Base-by-base conservation (phyloP, 2,329 filamentous ascomycete species). In the Colletotrichum shisoi region DNA sequence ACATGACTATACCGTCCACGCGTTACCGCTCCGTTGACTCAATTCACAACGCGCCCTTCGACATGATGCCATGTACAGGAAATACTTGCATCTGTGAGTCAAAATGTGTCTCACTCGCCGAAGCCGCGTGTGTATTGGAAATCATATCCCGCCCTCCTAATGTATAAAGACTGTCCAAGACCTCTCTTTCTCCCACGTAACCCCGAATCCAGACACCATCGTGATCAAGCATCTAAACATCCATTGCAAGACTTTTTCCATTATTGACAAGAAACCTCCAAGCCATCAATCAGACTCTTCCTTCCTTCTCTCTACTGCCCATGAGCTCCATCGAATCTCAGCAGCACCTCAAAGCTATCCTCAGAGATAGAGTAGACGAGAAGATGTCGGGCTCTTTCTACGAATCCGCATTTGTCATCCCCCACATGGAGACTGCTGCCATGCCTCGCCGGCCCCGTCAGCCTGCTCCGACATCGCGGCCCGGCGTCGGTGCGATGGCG, bases 391-490 rank as follows among this genome's bases (percentile, higher is more conserved):
- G 57, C 45, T 48, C 59, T 45, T 68, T 57, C 57, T 68, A 68
- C 66, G 66, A 68, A 39, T 48, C 52, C 27, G 66, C 66, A n/a
- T 67, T 67, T 34, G 48, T 62, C 51, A 57, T 67, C 11, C 66
- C 66, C 17, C 37, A 52, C 57, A 57, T 68, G 62, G 57, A 68
- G 40, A 52, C 62, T 12, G 61, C 66, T 6, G 66, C 52, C 8
- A 68, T 68, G 66, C 66, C 66, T 53, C 62, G 62, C 24, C 49
- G 62, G 12, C 61, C 65, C 5, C 31, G 40, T 8, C 61, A 68
- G 61, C 42, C 61, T 53, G 54, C 65, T 15, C 37, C 46, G 24
- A 19, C 49, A 12, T 54, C 54, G 37, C 51, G 49, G 17, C 2
- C 61, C 4, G 59, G 34, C 13, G 48, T 40, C 3, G 61, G 42